Conservation (phyloP, 1,284 basidiomycete genomes). For the Apiotrichum montevideense region DNA sequence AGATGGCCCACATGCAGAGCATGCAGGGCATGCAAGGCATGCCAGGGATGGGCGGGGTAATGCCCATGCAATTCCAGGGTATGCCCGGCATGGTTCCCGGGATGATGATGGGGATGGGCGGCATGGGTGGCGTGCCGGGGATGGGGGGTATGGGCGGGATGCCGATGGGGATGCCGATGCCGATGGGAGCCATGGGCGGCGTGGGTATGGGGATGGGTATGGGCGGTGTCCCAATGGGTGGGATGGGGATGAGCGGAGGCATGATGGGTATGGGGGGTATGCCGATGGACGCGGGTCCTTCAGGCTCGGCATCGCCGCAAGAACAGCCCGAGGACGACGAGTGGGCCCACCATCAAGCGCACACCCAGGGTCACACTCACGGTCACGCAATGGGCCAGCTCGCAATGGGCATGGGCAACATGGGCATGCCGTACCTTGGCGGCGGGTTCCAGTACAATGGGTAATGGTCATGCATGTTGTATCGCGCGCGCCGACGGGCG, state of each 20-base stretch:
- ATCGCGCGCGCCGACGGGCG: too few relatives aligned
- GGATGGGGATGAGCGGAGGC: not conserved
- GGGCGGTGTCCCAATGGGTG: not conserved
- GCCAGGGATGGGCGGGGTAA: not conserved
- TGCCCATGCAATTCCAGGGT: not conserved
- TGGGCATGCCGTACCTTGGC: constrained; percentile 7
- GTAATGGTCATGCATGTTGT: not conserved
- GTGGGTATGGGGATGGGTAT: constrained; percentile 6
- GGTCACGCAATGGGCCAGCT: constrained; percentile 7
- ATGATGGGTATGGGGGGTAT: not conserved
- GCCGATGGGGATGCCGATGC: constrained; percentile 3
- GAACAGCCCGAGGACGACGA: not conserved
- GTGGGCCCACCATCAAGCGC: not conserved
- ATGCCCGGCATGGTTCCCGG: not conserved
- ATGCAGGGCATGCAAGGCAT: not conserved
- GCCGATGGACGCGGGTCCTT: not conserved
- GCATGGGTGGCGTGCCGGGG: not conserved
- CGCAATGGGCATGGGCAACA: constrained; percentile 4
- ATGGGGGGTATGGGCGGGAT: constrained; percentile 11
- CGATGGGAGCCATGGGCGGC: not conserved
- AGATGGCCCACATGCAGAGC: not conserved
- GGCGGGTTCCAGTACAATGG: constrained; percentile 1
- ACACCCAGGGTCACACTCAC: not conserved
- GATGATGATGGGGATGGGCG: constrained; percentile 22
- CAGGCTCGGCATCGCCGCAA: not conserved